These are phyloP conservation scores for Collariella sp. DNA, from an alignment of 495 filamentous ascomycete species.

Conservation along the genomic window DNA sequence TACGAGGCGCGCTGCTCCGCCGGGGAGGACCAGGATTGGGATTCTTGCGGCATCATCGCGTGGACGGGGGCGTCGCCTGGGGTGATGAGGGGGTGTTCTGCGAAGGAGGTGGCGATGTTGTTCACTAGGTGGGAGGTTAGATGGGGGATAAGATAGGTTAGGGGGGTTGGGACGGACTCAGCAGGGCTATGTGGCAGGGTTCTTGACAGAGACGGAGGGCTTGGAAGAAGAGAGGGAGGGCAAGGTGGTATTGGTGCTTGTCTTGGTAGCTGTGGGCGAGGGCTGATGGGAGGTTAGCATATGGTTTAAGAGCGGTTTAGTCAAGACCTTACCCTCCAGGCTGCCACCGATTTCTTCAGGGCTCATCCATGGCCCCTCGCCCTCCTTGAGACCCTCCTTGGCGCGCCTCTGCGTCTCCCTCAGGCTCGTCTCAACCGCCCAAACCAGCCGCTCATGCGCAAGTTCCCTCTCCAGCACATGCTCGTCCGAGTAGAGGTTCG, in stretches of 20 bases:
- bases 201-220: conserved; percentile 64
- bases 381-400: conserved; percentile 51
- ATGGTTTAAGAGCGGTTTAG: no score
- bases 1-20: conserved; percentile 42
- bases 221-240: conserved; percentile 81
- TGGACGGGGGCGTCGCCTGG: conserved; percentile 31
- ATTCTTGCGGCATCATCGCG: conserved; percentile 19
- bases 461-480: conserved; percentile 51
- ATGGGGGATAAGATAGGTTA: not conserved
- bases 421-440: conserved; percentile 72
- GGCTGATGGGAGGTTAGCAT: no score
- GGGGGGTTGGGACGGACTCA: conserved; percentile 46
- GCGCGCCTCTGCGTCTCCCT: conserved; percentile 62
- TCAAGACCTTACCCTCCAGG: conserved; percentile 50
- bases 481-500: conserved; percentile 60
- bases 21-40: conserved; percentile 21
- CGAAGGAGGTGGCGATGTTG: conserved; percentile 58
- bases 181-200: conserved; percentile 56
- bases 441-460: conserved; percentile 66
- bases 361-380: conserved; percentile 66
- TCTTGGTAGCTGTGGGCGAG: conserved; percentile 64
- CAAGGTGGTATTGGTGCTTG: conserved; percentile 62
- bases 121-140: conserved; percentile 48
- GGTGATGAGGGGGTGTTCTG: conserved; percentile 48
- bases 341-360: conserved; percentile 62